Percentiles rank a stretch among this genome's conserved stretches.
These are phyloP conservation scores for Auriscalpium microsporum DNA, from an alignment of 768 basidiomycete genomes.

Conservation along the genomic window DNA sequence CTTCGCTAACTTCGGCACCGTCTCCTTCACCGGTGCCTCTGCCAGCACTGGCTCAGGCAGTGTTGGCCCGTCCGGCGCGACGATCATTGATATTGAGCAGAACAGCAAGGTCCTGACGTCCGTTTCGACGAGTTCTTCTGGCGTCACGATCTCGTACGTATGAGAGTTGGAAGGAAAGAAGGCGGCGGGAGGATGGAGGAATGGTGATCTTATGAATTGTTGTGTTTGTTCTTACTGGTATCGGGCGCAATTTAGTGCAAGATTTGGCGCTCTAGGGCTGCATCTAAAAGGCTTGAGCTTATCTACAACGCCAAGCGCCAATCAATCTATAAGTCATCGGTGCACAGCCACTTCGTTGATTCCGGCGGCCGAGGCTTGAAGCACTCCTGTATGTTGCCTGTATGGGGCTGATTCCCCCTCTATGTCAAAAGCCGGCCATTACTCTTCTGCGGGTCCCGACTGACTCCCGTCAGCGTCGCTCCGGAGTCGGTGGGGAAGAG, in stretches of 20 bases:
- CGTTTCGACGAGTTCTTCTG: constrained; percentile 20
- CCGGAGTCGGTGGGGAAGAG: too few species aligned
- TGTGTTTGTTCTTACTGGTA: neutral
- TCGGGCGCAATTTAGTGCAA: neutral
- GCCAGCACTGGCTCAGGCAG: constrained; percentile 20
- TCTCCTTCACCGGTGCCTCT: constrained; percentile 22
- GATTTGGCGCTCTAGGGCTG: too few species aligned
- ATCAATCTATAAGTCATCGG: too few species aligned
- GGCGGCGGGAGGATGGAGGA: neutral
- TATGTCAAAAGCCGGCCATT: too few species aligned
- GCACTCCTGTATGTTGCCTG: too few species aligned
- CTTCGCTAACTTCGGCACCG: constrained; percentile 26
- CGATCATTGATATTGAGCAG: constrained; percentile 22
- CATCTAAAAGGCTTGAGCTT: too few species aligned
- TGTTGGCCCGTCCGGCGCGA: constrained; percentile 19
- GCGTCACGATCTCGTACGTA: constrained; percentile 19
- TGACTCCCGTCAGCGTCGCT: too few species aligned
- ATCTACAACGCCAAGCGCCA: too few species aligned
- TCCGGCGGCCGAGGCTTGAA: too few species aligned
- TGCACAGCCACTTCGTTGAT: too few species aligned
- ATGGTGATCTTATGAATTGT: neutral
- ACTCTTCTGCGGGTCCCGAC: too few species aligned
- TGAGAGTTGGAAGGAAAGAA: neutral
- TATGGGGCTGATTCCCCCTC: too few species aligned
- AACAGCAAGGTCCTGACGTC: constrained; percentile 15